These are phyloP conservation scores for Aspergillus sparsus DNA, from an alignment of 495 filamentous ascomycete species.

Conservation along the genomic window DNA sequence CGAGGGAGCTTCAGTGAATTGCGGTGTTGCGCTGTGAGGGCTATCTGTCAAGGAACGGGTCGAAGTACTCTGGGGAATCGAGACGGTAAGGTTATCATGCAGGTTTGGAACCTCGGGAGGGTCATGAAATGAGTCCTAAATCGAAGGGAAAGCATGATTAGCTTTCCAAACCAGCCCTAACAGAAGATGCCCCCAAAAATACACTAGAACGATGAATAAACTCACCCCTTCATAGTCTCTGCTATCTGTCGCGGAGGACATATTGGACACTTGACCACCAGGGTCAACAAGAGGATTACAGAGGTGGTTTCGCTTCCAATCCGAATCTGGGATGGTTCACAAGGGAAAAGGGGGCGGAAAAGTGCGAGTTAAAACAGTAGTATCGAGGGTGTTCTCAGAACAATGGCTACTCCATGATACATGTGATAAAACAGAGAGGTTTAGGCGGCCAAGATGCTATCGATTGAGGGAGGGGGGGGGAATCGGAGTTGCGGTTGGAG, in stretches of 20 bases:
- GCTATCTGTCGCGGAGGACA: constrained; percentile 47
- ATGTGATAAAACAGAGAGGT: constrained; percentile 8
- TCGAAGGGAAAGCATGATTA: constrained; percentile 7
- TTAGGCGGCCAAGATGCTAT: background rate
- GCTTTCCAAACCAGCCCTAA: background rate
- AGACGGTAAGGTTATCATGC: constrained; percentile 35
- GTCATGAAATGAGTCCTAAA: constrained; percentile 77
- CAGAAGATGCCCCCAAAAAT: background rate
- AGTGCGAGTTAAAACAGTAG: constrained; percentile 8
- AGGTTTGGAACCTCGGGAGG: constrained; percentile 57
- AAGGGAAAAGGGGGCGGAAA: background rate
- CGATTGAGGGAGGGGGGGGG: constrained; percentile 5
- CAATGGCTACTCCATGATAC: constrained; percentile 25
- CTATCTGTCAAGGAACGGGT: constrained; percentile 53
- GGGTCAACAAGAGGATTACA: constrained; percentile 16
- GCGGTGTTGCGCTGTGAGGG: constrained; percentile 41
- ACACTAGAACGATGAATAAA: constrained; percentile 14
- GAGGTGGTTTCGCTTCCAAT: constrained; percentile 12
- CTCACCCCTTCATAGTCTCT: constrained; percentile 55
- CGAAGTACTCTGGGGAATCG: constrained; percentile 41
- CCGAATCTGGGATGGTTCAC: constrained; percentile 3
- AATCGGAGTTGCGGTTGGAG: background rate
- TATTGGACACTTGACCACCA: constrained; percentile 30
- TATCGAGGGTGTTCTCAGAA: constrained; percentile 7
- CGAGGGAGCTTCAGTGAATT: constrained; percentile 38